Base-by-base conservation (phyloP, 257 asterid species). In the Datura wrightii region DNA sequence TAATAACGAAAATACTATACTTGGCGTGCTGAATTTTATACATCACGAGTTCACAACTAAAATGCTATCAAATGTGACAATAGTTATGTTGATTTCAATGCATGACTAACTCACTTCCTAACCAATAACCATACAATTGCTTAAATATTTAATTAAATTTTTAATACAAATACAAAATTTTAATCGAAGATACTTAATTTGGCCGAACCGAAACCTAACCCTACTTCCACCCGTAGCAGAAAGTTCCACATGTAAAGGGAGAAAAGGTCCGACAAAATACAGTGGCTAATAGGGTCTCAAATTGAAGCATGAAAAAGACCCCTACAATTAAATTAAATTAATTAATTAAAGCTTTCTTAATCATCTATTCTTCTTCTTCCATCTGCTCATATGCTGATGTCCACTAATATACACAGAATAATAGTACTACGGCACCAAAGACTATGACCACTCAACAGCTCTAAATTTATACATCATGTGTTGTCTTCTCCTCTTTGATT, bases 361-460 rank as follows among this genome's bases (percentile, higher is more conserved):
- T 76, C 60, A 76, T 31, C 15, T 31, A 76, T 76, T 50, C 63
- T 76, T 50, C 63, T 76, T 50, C 63, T 50, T 14, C 82, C 82
- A 76, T 76, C 46, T 76, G 82, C 14, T 76, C 46, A 31, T 76
- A 76, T 50, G 39, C 31, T 76, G 44, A 76, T 76, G 82, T 31
- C 8, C 82, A 76, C 63, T 50, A 76, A 52, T 50, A 76, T 13
- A 31, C 62, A 72, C 7, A 19, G 44, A 76, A 76, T 31, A 48
- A 50, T 76, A 48, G 46, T 76, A 24, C 15, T 50, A 31, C 46
- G 2, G 3, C 62, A 52, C 14, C 46, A 50, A 31, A 50, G 82
- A 76, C 46, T 24, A 31, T 76, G 63, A 76, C 82, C 5, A 50
- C 82, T 76, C 82, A 76, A 76, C 82, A 62, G 82, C 82, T 76